Evolutionary conservation across 2,329 filamentous ascomycete genomes (phyloP).

Genomic region (Phyllosticta capitalensis): DNA sequence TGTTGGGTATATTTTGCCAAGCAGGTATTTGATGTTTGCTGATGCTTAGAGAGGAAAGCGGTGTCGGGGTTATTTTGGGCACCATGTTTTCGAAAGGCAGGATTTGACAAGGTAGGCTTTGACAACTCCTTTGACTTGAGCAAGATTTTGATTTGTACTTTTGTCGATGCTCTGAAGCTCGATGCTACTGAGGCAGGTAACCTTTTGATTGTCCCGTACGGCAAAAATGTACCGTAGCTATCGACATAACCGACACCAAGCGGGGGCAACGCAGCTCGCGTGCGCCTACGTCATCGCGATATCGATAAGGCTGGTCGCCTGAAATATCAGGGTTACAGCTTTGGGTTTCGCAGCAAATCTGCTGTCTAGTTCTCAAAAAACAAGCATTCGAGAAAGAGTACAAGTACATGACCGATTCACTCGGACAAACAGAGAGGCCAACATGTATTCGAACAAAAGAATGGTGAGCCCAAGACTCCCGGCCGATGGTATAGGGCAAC

Average conservation of each 20-base stretch:
- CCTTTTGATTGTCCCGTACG: background rate
- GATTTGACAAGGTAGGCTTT: background rate
- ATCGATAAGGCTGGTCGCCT: slow-evolving; percentile 2
- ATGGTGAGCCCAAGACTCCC: background rate
- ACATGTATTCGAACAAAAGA: background rate
- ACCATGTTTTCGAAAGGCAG: background rate
- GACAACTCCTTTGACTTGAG: background rate
- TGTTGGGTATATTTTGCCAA: slow-evolving; percentile 52
- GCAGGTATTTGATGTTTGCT: slow-evolving; percentile 50
- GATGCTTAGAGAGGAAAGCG: slow-evolving; percentile 45
- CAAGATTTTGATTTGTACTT: background rate
- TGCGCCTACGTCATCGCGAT: slow-evolving; percentile 5
- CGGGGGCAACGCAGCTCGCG: background rate
- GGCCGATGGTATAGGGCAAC: slow-evolving; percentile 14
- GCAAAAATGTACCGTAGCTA: too few relatives aligned
- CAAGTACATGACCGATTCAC: background rate
- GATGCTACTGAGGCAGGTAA: background rate
- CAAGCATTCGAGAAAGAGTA: background rate
- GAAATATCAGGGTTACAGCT: background rate
- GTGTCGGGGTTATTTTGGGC: slow-evolving; percentile 24
- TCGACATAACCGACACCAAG: too few relatives aligned
- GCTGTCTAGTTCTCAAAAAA: too few relatives aligned
- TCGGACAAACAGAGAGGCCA: background rate
- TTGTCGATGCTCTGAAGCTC: background rate
- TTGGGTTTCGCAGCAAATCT: too few relatives aligned